A percentile compares a stretch with the other conserved stretches of the same genome.
Evolutionary conservation across 1,284 basidiomycete species (phyloP).

Genomic region (Ceratobasidium sp.): DNA sequence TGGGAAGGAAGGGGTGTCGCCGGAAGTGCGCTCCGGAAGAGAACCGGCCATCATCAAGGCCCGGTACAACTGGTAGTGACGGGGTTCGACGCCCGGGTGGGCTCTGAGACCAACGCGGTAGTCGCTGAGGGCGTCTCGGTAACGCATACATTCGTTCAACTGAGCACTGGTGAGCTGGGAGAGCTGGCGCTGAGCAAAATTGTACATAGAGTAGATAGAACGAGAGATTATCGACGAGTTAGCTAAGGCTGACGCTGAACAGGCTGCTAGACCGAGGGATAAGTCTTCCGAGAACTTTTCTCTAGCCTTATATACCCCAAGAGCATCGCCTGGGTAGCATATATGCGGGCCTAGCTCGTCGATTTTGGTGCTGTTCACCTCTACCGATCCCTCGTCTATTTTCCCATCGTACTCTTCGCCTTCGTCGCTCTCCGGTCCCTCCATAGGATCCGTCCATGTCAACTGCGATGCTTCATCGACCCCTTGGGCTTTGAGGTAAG

Average conservation of each 20-base stretch:
- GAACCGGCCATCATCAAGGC: background rate
- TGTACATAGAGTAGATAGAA: background rate
- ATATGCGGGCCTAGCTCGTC: background rate
- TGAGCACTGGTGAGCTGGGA: background rate
- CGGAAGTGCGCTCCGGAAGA: background rate
- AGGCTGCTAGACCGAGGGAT: background rate
- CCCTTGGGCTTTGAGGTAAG: conserved; percentile 46
- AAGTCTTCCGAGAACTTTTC: no score
- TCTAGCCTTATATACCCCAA: no score
- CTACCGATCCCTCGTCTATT: background rate
- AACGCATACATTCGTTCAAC: background rate
- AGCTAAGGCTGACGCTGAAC: background rate
- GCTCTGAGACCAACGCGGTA: background rate
- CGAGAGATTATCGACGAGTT: background rate
- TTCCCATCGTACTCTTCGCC: background rate
- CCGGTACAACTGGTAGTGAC: background rate
- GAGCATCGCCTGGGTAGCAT: background rate
- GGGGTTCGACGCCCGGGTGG: background rate
- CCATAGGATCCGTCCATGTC: background rate
- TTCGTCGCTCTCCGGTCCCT: background rate
- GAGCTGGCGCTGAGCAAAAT: background rate
- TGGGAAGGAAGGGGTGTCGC: background rate
- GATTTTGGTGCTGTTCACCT: background rate
- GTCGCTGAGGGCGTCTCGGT: background rate
- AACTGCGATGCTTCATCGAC: background rate